A percentile compares a stretch with the other conserved stretches of the same genome.
These are phyloP conservation scores for Solanum lycopersicoides DNA, from an alignment of 257 asterid species.

Conservation along the genomic window DNA sequence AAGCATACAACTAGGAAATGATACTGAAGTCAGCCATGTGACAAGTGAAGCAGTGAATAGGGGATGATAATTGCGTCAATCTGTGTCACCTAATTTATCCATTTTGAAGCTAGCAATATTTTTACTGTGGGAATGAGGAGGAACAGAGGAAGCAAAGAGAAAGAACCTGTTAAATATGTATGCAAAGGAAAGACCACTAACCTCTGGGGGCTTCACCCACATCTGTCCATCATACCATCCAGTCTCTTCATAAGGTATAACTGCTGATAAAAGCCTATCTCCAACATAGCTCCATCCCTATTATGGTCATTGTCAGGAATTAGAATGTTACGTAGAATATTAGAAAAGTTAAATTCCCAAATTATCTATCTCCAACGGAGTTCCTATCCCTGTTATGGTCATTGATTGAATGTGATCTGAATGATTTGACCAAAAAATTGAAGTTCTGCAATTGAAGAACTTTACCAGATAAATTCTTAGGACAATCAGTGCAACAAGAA, in stretches of 20 bases:
- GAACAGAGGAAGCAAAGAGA: background rate
- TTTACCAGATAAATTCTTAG: slow-evolving; percentile 85
- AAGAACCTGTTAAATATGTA: background rate
- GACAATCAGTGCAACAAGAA: slow-evolving; percentile 68
- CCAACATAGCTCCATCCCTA: slow-evolving; percentile 96
- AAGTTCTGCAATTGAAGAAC: background rate
- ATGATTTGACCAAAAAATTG: background rate
- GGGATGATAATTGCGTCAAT: background rate
- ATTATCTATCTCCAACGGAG: background rate
- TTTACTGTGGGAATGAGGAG: background rate
- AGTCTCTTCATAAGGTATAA: slow-evolving; percentile 79
- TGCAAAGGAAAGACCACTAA: slow-evolving; percentile 10
- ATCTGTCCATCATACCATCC: slow-evolving; percentile 96
- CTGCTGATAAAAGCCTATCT: slow-evolving; percentile 80
- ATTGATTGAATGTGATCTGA: background rate
- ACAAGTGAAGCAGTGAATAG: background rate
- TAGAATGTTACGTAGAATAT: background rate
- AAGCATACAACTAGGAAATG: background rate
- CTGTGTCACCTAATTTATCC: background rate
- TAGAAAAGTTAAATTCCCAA: background rate
- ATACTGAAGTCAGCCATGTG: background rate
- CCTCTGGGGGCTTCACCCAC: slow-evolving; percentile 99
- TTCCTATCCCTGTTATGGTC: background rate
- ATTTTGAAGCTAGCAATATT: background rate
- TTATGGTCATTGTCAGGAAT: background rate